Evolutionary conservation across 306 rosid species (phyloP).

Genomic region (Quillaja saponaria): DNA sequence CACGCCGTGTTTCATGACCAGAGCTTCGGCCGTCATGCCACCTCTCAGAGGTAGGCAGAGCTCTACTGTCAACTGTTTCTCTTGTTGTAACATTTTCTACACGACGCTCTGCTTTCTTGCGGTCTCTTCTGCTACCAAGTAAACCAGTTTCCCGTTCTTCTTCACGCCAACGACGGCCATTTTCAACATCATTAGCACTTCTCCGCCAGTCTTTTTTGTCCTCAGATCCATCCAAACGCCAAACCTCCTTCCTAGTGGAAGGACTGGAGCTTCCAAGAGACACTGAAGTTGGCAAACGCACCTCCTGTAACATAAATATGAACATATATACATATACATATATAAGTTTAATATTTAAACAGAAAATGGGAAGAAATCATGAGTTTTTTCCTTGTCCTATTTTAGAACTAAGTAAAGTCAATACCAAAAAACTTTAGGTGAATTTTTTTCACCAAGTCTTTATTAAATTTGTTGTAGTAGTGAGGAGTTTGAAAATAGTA

Average conservation of each 20-base stretch:
- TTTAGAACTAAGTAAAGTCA: too few relatives aligned
- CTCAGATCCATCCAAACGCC: constrained; percentile 61
- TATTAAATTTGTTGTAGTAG: too few relatives aligned
- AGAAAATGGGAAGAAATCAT: neutral
- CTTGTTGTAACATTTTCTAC: constrained; percentile 39
- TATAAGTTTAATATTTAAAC: neutral
- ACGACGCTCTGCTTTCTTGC: constrained; percentile 59
- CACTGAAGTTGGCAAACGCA: constrained; percentile 43
- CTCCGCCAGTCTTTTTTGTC: constrained; percentile 61
- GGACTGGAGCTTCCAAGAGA: constrained; percentile 43
- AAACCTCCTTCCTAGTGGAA: constrained; percentile 50
- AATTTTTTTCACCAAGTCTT: too few relatives aligned
- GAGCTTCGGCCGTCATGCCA: constrained; percentile 60
- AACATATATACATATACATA: too few relatives aligned
- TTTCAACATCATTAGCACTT: constrained; percentile 45
- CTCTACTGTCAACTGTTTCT: constrained; percentile 48
- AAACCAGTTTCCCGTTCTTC: constrained; percentile 67
- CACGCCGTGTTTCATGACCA: constrained; percentile 54
- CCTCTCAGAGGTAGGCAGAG: constrained; percentile 44
- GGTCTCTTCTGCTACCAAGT: constrained; percentile 59
- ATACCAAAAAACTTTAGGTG: too few relatives aligned
- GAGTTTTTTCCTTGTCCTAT: neutral
- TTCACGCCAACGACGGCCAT: constrained; percentile 65
- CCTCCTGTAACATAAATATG: constrained; percentile 43
- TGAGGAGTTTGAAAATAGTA: too few relatives aligned